These are phyloP conservation scores for Colletotrichum abscissum DNA, from an alignment of 2,329 filamentous ascomycete genomes.

Conservation along the genomic window DNA sequence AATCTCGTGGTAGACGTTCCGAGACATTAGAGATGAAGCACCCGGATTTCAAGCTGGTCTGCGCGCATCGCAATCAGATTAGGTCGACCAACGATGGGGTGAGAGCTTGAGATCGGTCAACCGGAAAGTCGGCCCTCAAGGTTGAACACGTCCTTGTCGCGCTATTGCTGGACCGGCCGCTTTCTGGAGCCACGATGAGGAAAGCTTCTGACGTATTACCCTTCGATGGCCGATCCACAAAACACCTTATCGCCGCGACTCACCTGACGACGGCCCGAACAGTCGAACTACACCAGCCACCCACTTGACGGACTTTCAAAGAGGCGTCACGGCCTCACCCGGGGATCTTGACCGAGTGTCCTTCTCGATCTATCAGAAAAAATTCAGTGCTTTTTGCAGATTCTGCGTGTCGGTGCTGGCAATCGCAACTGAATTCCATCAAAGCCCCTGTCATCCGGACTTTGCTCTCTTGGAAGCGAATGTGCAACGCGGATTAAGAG, in stretches of 20 bases:
- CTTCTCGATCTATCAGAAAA: background rate
- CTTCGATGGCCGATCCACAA: background rate
- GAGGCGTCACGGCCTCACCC: background rate
- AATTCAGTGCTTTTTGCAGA: background rate
- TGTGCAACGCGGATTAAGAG: background rate
- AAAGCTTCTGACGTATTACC: background rate
- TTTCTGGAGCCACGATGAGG: background rate
- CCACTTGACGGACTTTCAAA: slow-evolving; percentile 24
- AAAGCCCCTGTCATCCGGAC: background rate
- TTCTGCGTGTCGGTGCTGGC: background rate
- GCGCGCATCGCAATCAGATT: background rate
- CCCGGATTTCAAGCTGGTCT: background rate
- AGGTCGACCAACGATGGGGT: too few species aligned
- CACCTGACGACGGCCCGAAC: background rate
- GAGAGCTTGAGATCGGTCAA: background rate
- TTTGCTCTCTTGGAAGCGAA: background rate
- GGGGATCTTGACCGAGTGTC: background rate
- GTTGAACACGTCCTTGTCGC: slow-evolving; percentile 8
- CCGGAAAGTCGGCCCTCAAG: background rate
- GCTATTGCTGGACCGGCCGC: slow-evolving; percentile 2
- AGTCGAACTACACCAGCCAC: slow-evolving; percentile 8
- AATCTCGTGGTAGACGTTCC: background rate
- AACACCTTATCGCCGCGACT: background rate
- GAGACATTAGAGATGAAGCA: slow-evolving; percentile 4
- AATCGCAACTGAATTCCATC: background rate